Base-by-base conservation (phyloP, 2,329 filamentous ascomycete genomes). In the Aspergillus sergii region DNA sequence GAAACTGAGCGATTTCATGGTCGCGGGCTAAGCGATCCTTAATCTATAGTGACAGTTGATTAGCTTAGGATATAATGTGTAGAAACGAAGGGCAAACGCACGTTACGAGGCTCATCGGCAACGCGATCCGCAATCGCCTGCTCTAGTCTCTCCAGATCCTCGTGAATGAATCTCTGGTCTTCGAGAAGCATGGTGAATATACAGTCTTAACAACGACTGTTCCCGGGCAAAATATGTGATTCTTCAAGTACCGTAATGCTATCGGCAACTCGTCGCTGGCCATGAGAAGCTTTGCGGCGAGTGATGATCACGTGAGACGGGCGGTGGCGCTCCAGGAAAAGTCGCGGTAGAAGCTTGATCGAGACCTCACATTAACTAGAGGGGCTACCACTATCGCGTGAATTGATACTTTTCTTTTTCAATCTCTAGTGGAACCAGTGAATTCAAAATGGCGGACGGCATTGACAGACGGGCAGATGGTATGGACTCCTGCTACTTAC, bases 71-170 rank as follows among this genome's bases (percentile, higher is more conserved):
- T 34, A 51, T 59, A 59, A 43, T 45, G 36, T 28, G 26, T 45
- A 21, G 58, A 50, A n/a, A 46, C 41, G 61, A 10, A 58, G 34
- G 45, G 58, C 61, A 19, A 60, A 83, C 89, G 78, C 82, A 94
- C 92, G 78, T 94, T 91, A 79, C 91, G 92, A 53, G 94, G 94
- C 68, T 98, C 93, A 69, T 97, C 93, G 66, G 89, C 85, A 64
- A 96, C 88, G 73, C 94, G 91, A 81, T 98, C 94, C 60, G 92
- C 91, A 72, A 97, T 91, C 59, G 92, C 95, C 78, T 97, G 93
- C 81, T 99, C 95, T 64, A 99, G 86, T 67, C 95, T 90, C 85
- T 99, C 95, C 57, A 99, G 83, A 80, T 99, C 95, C 86, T 99
- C 95, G 72, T 97, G 94, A 72, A 97, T 88, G 73, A 92, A 93